A percentile compares a stretch with the other conserved stretches of the same genome.
These are phyloP conservation scores for Termitomyces sp. DNA, from an alignment of 768 basidiomycete species.

Conservation along the genomic window DNA sequence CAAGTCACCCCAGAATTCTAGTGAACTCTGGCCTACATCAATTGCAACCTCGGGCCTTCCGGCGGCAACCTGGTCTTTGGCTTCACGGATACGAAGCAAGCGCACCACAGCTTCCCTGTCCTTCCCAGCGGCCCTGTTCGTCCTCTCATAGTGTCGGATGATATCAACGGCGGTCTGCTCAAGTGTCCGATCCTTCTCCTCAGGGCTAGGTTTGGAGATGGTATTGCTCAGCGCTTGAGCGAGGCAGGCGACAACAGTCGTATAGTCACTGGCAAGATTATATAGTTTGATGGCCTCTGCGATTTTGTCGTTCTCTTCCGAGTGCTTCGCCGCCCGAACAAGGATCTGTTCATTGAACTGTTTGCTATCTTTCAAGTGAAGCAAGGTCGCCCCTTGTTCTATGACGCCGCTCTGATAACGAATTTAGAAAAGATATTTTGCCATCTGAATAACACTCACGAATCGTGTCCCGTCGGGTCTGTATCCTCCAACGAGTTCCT, in stretches of 20 bases:
- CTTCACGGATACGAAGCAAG: constrained; percentile 78
- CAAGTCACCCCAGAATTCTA: background rate
- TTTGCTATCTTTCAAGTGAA: constrained; percentile 62
- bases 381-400: constrained; percentile 75
- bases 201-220: constrained; percentile 57
- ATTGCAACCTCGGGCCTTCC: constrained; percentile 76
- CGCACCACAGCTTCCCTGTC: constrained; percentile 73
- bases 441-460: constrained; percentile 42
- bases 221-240: constrained; percentile 86
- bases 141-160: constrained; percentile 75
- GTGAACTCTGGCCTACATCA: constrained; percentile 53
- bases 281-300: constrained; percentile 93
- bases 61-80: constrained; percentile 68
- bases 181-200: constrained; percentile 62
- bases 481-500: constrained; percentile 92
- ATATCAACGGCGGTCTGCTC: constrained; percentile 79
- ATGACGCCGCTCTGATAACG: constrained; percentile 72
- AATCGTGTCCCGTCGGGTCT: constrained; percentile 86
- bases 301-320: constrained; percentile 79
- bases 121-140: constrained; percentile 67
- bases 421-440: background rate
- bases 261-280: constrained; percentile 90
- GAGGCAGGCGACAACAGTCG: constrained; percentile 83
- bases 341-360: constrained; percentile 84
- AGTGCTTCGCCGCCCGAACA: constrained; percentile 74